These are phyloP conservation scores for Pichia sp. DNA, from an alignment of 1,139 yeast species.

Conservation along the genomic window DNA sequence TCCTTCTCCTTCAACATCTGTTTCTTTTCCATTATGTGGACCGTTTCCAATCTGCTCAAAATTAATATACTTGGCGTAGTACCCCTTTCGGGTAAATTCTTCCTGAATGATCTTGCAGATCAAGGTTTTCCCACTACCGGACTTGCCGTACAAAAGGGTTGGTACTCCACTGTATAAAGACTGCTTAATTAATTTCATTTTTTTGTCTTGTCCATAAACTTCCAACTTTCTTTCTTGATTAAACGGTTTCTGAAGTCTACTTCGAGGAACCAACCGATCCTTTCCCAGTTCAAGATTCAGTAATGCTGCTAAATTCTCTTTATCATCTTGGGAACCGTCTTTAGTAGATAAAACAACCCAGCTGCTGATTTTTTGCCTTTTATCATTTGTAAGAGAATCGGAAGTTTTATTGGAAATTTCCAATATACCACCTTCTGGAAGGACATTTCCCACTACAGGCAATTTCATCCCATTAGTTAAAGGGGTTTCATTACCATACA, in stretches of 20 bases:
- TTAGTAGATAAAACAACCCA: slow-evolving; percentile 1
- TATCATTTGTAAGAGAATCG: not conserved
- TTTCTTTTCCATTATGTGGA: slow-evolving; percentile 36
- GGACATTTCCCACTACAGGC: slow-evolving; percentile 43
- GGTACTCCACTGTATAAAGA: slow-evolving; percentile 52
- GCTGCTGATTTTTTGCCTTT: not conserved
- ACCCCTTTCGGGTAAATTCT: slow-evolving; percentile 38
- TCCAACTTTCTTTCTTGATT: slow-evolving; percentile 6
- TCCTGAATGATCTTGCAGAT: slow-evolving; percentile 43
- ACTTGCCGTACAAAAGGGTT: slow-evolving; percentile 59
- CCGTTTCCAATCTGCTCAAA: slow-evolving; percentile 35
- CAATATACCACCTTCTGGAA: slow-evolving; percentile 63
- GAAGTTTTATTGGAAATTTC: slow-evolving; percentile 27
- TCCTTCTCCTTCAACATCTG: not conserved
- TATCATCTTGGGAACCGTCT: not conserved
- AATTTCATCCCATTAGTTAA: slow-evolving; percentile 46
- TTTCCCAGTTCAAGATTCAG: slow-evolving; percentile 34
- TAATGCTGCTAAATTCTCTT: not conserved
- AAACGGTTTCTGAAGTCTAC: slow-evolving; percentile 36
- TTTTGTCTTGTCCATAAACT: slow-evolving; percentile 57
- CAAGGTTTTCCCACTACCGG: slow-evolving; percentile 79
- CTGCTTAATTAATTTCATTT: slow-evolving; percentile 40
- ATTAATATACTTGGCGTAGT: slow-evolving; percentile 32
- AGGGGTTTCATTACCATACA: slow-evolving; percentile 25
- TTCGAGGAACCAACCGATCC: slow-evolving; percentile 48